phyloP scores from a whole-genome alignment of 2,329 filamentous ascomycete species.

The Colletotrichum echinochloae region DNA sequence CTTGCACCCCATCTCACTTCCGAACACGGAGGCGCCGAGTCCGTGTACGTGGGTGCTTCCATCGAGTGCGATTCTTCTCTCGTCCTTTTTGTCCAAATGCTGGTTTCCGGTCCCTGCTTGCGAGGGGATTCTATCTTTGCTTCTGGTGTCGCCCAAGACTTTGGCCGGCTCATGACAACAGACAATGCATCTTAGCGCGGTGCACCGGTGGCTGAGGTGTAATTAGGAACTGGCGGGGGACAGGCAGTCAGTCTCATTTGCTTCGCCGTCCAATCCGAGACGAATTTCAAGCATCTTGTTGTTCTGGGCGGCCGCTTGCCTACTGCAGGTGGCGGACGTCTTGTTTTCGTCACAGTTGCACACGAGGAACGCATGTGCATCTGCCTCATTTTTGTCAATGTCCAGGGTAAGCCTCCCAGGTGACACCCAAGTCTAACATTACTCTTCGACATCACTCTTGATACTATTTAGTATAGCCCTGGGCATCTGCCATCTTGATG shows the following conservation, averaged over 20 bases:
- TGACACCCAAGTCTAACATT: background rate
- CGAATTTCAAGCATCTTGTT: constrained; percentile 21
- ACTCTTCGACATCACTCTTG: background rate
- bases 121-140: background rate
- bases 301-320: constrained; percentile 26
- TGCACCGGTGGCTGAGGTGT: constrained; percentile 23
- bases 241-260: constrained; percentile 30
- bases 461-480: constrained; percentile 12
- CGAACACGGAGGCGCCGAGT: constrained; percentile 31
- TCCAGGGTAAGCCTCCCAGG: constrained; percentile 8
- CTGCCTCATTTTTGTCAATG: constrained; percentile 19
- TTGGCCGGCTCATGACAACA: constrained; percentile 21
- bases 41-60: constrained; percentile 16
- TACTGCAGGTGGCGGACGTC: constrained; percentile 21
- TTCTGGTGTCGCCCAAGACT: constrained; percentile 3
- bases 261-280: constrained; percentile 35
- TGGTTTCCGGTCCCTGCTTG: constrained; percentile 18
- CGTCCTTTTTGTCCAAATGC: background rate
- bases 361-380: constrained; percentile 25
- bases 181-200: constrained; percentile 20
- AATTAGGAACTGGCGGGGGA: constrained; percentile 33
- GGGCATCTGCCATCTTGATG: background rate
- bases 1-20: constrained; percentile 23
- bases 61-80: background rate
- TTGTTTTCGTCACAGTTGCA: constrained; percentile 32